Base-by-base conservation (phyloP, 257 asterid species). In the Nicotiana sylvestris region DNA sequence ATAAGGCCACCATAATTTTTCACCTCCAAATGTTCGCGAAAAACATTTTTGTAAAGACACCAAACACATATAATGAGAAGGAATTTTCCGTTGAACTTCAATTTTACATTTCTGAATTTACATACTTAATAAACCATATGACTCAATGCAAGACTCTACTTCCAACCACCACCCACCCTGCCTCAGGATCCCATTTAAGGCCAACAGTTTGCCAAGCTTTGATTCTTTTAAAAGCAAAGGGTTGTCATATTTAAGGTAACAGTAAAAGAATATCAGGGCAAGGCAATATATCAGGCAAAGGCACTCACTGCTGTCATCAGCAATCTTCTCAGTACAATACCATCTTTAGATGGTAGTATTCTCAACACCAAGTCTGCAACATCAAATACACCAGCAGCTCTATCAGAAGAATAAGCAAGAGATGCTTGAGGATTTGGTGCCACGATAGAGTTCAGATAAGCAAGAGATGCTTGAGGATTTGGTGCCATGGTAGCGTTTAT, bases 251-350 rank as follows among this genome's bases (percentile, higher is more conserved):
- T 51, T 76, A 5, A 74, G 30, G 62, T 49, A 46, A 76, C 64
- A 76, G 80, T 74, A 76, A 51, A 51, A 15, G 62, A 76, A 29
- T 43, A 49, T 76, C 80, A 51, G 65, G 80, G 51, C 46, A 76
- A 15, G 43, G 80, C 29, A 76, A 51, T 29, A 65, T 65, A 65
- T 51, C 62, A 51, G 64, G 29, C 46, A 66, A 81, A 83, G 80
- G 84, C 11, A 82, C 97, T 90, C 85, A 96, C 99, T 13, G 94
- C 98, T 64, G 92, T 92, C 96, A 96, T 93, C 39, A 94, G 64
- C 81, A 96, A 95, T 90, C 97, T 91, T 87, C 99, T 90, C 80
- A 96, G 82, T 78, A 92, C 99, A 10, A 87, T 66, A 74, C 99
- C 99, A 39, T 93, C 92, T 86, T 93, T 90, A 62, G 99, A 93